phyloP scores from a whole-genome alignment of 306 rosid species.

The Comarum palustre region DNA sequence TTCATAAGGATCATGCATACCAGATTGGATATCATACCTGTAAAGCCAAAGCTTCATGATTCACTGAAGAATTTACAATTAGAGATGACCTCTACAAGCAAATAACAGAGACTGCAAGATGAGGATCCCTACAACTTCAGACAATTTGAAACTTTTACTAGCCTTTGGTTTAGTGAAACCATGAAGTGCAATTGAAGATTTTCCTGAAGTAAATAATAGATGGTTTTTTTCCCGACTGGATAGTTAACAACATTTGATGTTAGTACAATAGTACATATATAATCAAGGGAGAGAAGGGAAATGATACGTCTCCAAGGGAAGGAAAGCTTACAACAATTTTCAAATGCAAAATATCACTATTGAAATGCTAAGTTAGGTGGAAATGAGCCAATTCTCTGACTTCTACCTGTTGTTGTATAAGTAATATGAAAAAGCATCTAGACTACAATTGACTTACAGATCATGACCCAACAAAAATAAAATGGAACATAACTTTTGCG shows the following conservation, averaged over 20 bases:
- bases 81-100: constrained; percentile 15
- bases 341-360: neutral
- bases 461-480: neutral
- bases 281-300: neutral
- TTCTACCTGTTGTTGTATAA: neutral
- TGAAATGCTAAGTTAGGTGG: neutral
- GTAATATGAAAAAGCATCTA: neutral
- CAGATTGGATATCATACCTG: constrained; percentile 70
- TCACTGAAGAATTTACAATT: neutral
- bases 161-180: neutral
- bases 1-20: constrained; percentile 64
- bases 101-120: neutral
- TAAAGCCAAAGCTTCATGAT: constrained; percentile 33
- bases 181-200: neutral
- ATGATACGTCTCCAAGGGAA: neutral
- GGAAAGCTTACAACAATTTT: neutral
- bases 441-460: neutral
- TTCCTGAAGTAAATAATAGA: neutral
- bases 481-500: neutral
- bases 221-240: too few species aligned
- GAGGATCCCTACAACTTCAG: neutral
- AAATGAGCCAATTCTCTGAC: neutral
- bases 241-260: neutral
- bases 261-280: neutral
- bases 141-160: neutral